Conservation (phyloP, 192 early-diverging fungal genomes). For the Umbelopsis vinacea region DNA sequence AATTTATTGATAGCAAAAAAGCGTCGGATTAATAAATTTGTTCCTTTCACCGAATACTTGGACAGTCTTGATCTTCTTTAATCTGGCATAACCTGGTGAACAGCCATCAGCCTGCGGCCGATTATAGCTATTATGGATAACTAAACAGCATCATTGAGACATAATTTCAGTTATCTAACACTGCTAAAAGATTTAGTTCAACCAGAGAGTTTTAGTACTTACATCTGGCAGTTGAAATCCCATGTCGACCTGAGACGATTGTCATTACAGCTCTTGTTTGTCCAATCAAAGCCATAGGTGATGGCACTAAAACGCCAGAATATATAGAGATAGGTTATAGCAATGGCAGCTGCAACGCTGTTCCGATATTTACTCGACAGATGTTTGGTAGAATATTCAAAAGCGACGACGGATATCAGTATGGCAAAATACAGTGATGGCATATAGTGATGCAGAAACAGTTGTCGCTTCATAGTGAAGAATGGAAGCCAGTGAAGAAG, state of each 20-base stretch:
- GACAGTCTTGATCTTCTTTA: no score
- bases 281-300: constrained; percentile 82
- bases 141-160: no score
- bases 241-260: constrained; percentile 3
- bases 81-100: no score
- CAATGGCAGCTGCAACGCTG: constrained; percentile 51
- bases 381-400: constrained; percentile 76
- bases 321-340: constrained; percentile 52
- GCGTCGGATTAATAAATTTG: no score
- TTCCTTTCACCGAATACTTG: no score
- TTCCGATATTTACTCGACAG: constrained; percentile 51
- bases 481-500: constrained; percentile 87
- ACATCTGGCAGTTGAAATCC: constrained; percentile 25
- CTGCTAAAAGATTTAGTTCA: neutral
- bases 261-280: constrained; percentile 61
- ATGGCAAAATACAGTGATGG: constrained; percentile 90
- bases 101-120: no score
- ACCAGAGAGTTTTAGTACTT: neutral
- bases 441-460: constrained; percentile 96
- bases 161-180: no score
- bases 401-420: constrained; percentile 66
- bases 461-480: constrained; percentile 86
- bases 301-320: constrained; percentile 76
- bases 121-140: no score
- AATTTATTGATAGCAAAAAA: no score